Base-by-base conservation (phyloP, 495 filamentous ascomycete genomes). In the Immersiella caudata region DNA sequence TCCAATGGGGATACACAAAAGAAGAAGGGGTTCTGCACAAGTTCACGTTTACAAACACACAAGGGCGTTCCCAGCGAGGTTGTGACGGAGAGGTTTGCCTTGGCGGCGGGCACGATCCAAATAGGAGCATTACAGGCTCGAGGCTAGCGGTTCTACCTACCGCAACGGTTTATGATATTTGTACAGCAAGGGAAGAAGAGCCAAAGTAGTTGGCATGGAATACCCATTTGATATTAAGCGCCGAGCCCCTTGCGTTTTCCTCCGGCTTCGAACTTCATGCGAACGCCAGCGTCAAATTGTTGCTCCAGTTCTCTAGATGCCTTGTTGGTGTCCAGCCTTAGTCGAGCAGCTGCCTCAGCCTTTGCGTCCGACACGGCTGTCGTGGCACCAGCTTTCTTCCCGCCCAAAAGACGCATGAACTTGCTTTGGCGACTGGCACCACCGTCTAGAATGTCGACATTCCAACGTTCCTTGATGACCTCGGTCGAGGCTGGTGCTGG, bases 211-310 rank as follows among this genome's bases (percentile, higher is more conserved):
- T 8, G 57, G 26, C 9, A 64, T 24, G 18, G 50, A 59, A 60
- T 46, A 60, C 49, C 62, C 67, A 55, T 52, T 46, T 52, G 51
- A 60, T 46, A 46, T 71, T 66, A 87, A 46, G 83, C 84, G 60
- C 87, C 87, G 46, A 89, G 76, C 0, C 86, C 86, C 49, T 78
- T 79, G 66, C 79, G 79, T 69, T 85, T 84, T 0, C 79, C 79
- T 11, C 79, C 79, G 2, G 76, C 71, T 61, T 86, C 86, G 33
- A 83, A 79, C 77, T 88, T 89, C 79, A 85, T 82, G 64, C 76
- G 80, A 67, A 88, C 84, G n/a, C 87, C 84, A 5, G 76, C 75
- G 49, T 85, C 79, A 65, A 85, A 89, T 68, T 88, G 87, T 62
- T 79, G 82, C 72, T 89, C 85, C 12, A 89, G 77, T 56, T 88